Evolutionary conservation across 257 asterid genomes (phyloP), one percentile per base, ranked within the genome.

Genomic region (Ilex aquifolium): DNA sequence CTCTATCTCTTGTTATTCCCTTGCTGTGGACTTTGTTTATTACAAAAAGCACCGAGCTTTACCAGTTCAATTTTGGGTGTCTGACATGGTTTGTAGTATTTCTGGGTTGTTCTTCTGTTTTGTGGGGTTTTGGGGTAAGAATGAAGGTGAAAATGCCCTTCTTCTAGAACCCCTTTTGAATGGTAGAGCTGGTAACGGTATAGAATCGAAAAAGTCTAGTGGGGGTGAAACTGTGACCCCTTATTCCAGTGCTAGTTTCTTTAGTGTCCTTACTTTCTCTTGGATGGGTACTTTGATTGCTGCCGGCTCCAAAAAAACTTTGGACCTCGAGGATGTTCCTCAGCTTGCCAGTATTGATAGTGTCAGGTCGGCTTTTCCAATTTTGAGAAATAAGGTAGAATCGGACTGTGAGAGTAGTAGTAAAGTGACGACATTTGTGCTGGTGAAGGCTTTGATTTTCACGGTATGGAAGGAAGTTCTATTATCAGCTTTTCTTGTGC

Each of bases 291-390:
- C 97, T 59, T 70, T 92, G 55, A 69, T 92, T 56, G 72, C 95
- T 53, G 75, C 65, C 49, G 97, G 98, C 44, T 66, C 72, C 77
- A 87, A 70, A 69, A 92, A 72, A 72, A 67, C 83, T 0, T 62
- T 92, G 77, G 77, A 87, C 92, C 90, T 88, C 15, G 86, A 89
- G 81, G 98, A 92, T 79, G 84, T 89, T 60, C 98, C 98, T 79
- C 95, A 89, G 74, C 88, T 92, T 32, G 67, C 60, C 31, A 27
- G 32, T 32, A 44, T 71, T 2, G 96, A 91, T 65, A 85, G 79
- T 56, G 86, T 78, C 32, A 69, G 79, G 67, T 88, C 81, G 60
- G 74, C 85, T 9, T 84, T 76, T 58, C 95, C 92, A n/a, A 57
- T 84, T 61, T 69, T 91, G 60, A 67, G 77, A 17, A 6, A 61